A percentile compares a stretch with the other conserved stretches of the same genome.
Evolutionary conservation across 169 alveolate species (phyloP).

Genomic region (Babesia caballi): DNA sequence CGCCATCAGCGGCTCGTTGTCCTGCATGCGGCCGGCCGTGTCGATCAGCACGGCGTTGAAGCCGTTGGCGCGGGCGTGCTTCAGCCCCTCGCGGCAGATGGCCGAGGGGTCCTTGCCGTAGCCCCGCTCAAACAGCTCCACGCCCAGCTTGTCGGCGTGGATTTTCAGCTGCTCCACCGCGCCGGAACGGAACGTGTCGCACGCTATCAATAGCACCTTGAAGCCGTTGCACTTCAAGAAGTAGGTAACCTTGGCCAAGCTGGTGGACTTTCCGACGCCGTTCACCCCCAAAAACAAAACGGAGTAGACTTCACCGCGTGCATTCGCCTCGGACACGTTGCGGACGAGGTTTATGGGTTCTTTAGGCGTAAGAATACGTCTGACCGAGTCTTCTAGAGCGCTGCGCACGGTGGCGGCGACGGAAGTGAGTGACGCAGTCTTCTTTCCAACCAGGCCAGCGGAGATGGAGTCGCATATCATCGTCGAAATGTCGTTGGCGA

Average conservation of each 20-base stretch:
- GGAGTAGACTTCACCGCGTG: conserved; percentile 88
- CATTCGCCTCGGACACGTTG: conserved; percentile 80
- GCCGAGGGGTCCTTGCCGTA: conserved; percentile 98
- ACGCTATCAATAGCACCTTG: conserved; percentile 95
- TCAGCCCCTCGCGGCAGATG: conserved; percentile 92
- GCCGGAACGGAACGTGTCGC: conserved; percentile 99
- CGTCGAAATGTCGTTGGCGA: conserved; percentile 56
- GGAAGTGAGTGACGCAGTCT: conserved; percentile 55
- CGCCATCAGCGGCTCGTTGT: conserved; percentile 98
- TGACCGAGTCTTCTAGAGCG: conserved; percentile 52
- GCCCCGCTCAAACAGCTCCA: conserved; percentile 96
- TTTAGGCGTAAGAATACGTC: conserved; percentile 54
- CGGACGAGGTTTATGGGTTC: conserved; percentile 59
- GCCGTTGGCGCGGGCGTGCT: conserved; percentile 87
- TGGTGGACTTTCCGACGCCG: conserved; percentile 99
- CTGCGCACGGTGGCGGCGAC: conserved; percentile 49
- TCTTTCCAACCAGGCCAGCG: conserved; percentile 52
- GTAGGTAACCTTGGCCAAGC: conserved; percentile 96
- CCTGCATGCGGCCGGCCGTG: conserved; percentile 99
- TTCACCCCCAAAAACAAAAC: conserved; percentile 96
- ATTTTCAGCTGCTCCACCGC: conserved; percentile 98
- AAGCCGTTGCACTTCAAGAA: conserved; percentile 92
- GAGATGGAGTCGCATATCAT: conserved; percentile 59
- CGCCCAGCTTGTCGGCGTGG: conserved; percentile 93
- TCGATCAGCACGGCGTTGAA: conserved; percentile 97